Conservation (phyloP, 164 flowering plant species). For the Sedum album region DNA sequence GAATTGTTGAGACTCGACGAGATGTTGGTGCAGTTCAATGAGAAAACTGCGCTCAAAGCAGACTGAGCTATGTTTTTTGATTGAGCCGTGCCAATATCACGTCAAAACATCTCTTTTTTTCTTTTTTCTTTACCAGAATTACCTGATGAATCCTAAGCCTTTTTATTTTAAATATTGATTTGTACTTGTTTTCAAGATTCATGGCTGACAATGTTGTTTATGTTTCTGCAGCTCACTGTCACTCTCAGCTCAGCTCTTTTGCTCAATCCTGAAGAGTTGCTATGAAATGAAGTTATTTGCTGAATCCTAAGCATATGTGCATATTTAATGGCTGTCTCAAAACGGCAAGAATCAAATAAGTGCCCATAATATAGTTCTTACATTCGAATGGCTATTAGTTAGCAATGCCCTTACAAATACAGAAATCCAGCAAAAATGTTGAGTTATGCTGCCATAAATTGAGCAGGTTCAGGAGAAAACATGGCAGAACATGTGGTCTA, state of each 20-base stretch:
- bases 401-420: background rate
- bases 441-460: too few species aligned
- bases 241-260: background rate
- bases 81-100: constrained; percentile 60
- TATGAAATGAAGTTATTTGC: background rate
- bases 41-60: constrained; percentile 2
- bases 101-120: constrained; percentile 1
- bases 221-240: background rate
- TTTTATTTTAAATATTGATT: too few species aligned
- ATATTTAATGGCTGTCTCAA: too few species aligned
- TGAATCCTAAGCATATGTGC: too few species aligned
- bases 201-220: background rate
- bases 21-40: constrained; percentile 12
- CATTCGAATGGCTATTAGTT: too few species aligned
- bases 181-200: background rate
- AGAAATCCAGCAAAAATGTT: background rate
- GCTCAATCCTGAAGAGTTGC: background rate
- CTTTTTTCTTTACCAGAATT: background rate
- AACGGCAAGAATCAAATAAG: too few species aligned
- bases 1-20: background rate
- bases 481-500: constrained; percentile 1
- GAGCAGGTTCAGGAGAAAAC: too few species aligned
- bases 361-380: too few species aligned
- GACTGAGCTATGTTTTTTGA: constrained; percentile 19
- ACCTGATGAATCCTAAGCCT: background rate